A percentile compares a stretch with the other conserved stretches of the same genome.
Evolutionary conservation across 768 basidiomycete genomes (phyloP).

Genomic region (Termitomyces sp.): DNA sequence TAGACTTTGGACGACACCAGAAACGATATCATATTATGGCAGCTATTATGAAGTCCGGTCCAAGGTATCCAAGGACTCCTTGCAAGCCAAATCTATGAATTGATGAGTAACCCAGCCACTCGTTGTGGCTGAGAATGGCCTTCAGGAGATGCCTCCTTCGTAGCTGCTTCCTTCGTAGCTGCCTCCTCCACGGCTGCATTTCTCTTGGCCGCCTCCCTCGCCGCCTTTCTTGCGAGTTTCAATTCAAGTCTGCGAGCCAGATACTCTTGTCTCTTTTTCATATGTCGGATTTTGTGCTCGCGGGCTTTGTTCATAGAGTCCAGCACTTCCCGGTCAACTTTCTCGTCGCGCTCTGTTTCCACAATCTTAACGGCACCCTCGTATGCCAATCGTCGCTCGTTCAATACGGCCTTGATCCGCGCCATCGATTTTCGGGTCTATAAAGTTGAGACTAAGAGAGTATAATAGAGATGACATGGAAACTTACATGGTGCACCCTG

Average conservation of each 20-base stretch:
- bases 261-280: conserved; percentile 15
- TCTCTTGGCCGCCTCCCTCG: not conserved
- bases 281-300: conserved; percentile 19
- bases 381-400: conserved; percentile 85
- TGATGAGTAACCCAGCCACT: conserved; percentile 3
- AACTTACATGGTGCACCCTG: conserved; percentile 45
- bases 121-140: not conserved
- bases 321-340: conserved; percentile 25
- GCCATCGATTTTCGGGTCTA: conserved; percentile 95
- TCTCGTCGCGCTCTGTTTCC: conserved; percentile 30
- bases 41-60: not conserved
- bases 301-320: conserved; percentile 22
- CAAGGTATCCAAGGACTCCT: not conserved
- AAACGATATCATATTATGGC: not conserved
- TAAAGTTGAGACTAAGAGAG: not conserved
- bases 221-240: conserved; percentile 10
- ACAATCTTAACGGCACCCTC: conserved; percentile 58
- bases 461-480: not conserved
- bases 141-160: not conserved
- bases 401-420: conserved; percentile 89
- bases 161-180: not conserved
- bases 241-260: conserved; percentile 13
- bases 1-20: not conserved
- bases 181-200: not conserved
- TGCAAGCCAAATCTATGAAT: not conserved